Percentiles rank a stretch among this genome's conserved stretches.
Evolutionary conservation across 106 monocot species (phyloP).

Genomic region (Phalaenopsis equestris): DNA sequence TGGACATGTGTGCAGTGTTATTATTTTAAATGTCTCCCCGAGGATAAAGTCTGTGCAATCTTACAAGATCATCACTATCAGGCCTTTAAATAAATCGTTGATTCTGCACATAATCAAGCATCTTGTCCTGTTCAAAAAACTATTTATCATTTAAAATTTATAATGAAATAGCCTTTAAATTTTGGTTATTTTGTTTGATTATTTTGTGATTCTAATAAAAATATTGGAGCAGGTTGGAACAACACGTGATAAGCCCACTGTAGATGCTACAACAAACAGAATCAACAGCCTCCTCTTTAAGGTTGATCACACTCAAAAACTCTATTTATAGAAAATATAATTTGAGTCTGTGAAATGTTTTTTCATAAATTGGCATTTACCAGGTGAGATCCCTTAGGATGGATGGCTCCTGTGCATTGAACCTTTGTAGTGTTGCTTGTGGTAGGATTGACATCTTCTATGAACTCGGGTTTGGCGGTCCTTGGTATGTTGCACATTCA

Average conservation of each 20-base stretch:
- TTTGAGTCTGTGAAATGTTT: background rate
- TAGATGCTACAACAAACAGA: constrained; percentile 76
- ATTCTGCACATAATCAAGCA: background rate
- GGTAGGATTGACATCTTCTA: constrained; percentile 85
- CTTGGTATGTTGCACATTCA: constrained; percentile 45
- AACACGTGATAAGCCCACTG: constrained; percentile 60
- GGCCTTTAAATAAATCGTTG: background rate
- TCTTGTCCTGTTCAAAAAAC: background rate
- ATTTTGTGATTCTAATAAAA: background rate
- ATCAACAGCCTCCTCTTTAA: constrained; percentile 81
- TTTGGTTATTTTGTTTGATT: background rate
- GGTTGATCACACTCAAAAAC: constrained; percentile 28
- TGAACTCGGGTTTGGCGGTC: constrained; percentile 89
- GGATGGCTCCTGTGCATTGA: constrained; percentile 77
- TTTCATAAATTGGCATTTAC: background rate
- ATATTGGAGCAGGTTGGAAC: constrained; percentile 60
- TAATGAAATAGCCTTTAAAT: background rate
- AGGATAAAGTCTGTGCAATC: no score
- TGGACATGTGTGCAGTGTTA: no score
- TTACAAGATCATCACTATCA: background rate
- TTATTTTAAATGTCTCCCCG: no score
- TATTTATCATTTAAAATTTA: background rate
- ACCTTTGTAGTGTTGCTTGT: constrained; percentile 81
- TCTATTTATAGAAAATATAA: background rate
- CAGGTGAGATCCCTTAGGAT: constrained; percentile 21